A percentile compares a stretch with the other conserved stretches of the same genome.
phyloP scores from a whole-genome alignment of 192 early-diverging fungal species.

The Pilobolus umbonatus region DNA sequence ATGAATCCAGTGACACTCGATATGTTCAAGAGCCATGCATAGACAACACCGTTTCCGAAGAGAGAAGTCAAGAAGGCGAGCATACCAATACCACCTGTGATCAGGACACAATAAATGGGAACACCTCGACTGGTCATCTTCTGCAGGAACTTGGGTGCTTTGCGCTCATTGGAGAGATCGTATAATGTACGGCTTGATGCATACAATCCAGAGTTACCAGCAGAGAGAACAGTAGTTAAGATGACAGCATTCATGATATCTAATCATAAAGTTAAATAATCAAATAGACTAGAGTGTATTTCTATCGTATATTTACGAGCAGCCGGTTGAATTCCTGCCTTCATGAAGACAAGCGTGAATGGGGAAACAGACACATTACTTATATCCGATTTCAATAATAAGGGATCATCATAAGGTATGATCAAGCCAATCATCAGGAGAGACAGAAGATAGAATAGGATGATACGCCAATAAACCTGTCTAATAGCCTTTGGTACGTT shows the following conservation, averaged over 20 bases:
- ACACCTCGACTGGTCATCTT: slow-evolving; percentile 50
- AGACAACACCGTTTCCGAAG: slow-evolving; percentile 51
- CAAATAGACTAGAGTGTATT: too few relatives aligned
- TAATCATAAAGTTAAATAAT: too few relatives aligned
- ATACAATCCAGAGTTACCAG: slow-evolving; percentile 73
- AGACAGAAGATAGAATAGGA: slow-evolving; percentile 63
- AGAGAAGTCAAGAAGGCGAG: slow-evolving; percentile 55
- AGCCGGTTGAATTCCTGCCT: slow-evolving; percentile 48
- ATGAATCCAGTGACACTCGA: slow-evolving; percentile 78
- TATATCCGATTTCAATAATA: slow-evolving; percentile 38
- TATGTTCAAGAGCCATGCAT: slow-evolving; percentile 62
- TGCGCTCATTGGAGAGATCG: slow-evolving; percentile 55
- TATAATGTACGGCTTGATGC: slow-evolving; percentile 62
- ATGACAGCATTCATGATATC: slow-evolving; percentile 75
- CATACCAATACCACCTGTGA: slow-evolving; percentile 51
- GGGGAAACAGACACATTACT: slow-evolving; percentile 49
- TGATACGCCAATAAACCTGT: slow-evolving; percentile 73
- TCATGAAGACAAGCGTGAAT: slow-evolving; percentile 63
- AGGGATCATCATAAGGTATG: slow-evolving; percentile 56
- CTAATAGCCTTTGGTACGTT: slow-evolving; percentile 71
- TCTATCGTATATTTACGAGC: too few relatives aligned
- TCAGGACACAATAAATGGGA: slow-evolving; percentile 51
- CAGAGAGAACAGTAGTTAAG: slow-evolving; percentile 64
- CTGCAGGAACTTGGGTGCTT: slow-evolving; percentile 56
- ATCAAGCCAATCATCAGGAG: slow-evolving; percentile 68